A percentile compares a stretch with the other conserved stretches of the same genome.
Conservation (phyloP, 2,329 filamentous ascomycete species). For the Colletotrichum caudatum region DNA sequence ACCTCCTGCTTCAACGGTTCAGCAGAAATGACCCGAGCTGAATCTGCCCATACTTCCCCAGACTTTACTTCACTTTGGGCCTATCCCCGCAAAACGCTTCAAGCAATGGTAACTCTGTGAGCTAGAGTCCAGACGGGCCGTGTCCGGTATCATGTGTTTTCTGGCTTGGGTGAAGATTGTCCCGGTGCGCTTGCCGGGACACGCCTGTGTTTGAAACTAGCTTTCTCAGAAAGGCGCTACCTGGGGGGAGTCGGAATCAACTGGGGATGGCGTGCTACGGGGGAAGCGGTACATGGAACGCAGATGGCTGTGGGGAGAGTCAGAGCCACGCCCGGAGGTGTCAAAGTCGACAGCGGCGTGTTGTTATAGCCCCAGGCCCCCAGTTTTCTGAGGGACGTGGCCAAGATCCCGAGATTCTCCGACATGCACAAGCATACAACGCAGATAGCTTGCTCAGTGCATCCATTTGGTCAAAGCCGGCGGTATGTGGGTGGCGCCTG, state of each 20-base stretch:
- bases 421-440: conserved; percentile 38
- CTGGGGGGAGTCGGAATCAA: conserved; percentile 29
- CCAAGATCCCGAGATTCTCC: conserved; percentile 38
- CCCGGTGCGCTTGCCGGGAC: conserved; percentile 30
- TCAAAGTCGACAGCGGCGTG: conserved; percentile 24
- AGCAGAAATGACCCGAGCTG: conserved; percentile 42
- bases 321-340: conserved; percentile 31
- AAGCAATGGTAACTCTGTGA: conserved; percentile 25
- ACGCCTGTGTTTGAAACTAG: conserved; percentile 40
- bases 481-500: conserved; percentile 34
- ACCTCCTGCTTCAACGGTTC: conserved; percentile 13
- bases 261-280: conserved; percentile 28
- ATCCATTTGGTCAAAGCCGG: conserved; percentile 27
- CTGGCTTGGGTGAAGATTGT: conserved; percentile 37
- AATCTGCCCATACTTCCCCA: conserved; percentile 41
- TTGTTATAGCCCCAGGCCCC: conserved; percentile 13
- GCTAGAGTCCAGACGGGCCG: conserved; percentile 12
- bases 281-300: conserved; percentile 26
- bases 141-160: conserved; percentile 22
- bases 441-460: conserved; percentile 20
- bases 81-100: conserved; percentile 34
- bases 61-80: conserved; percentile 24
- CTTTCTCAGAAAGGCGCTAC: conserved; percentile 31
- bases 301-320: conserved; percentile 31
- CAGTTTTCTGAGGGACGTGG: conserved; percentile 33